Evolutionary conservation across 2,329 filamentous ascomycete genomes (phyloP).

Genomic region (Sporothrix schenckii): DNA sequence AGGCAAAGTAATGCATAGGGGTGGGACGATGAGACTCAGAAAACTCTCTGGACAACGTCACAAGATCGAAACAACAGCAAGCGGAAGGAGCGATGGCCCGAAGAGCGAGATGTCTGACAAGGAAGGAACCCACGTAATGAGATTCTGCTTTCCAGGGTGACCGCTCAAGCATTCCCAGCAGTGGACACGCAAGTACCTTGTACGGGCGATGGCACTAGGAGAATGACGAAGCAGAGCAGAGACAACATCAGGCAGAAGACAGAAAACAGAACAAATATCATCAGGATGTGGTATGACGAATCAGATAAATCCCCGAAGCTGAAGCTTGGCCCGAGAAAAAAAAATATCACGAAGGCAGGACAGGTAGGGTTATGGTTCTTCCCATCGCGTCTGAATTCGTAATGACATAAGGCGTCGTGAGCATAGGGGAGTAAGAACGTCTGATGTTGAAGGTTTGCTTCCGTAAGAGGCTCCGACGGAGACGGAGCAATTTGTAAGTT

Average conservation of each 20-base stretch:
- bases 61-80: neutral
- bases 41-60: neutral
- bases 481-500: conserved; percentile 29
- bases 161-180: conserved; percentile 5
- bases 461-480: conserved; percentile 32
- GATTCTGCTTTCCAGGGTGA: conserved; percentile 10
- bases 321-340: neutral
- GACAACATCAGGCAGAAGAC: neutral
- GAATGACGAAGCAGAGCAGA: neutral
- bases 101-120: neutral
- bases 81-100: neutral
- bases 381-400: conserved; percentile 3
- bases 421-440: neutral
- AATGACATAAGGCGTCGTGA: neutral
- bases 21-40: conserved; percentile 4
- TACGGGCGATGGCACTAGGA: neutral
- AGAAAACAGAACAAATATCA: neutral
- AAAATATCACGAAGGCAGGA: neutral
- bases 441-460: neutral
- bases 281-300: neutral
- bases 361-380: conserved; percentile 17
- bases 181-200: neutral
- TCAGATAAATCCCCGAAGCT: conserved; percentile 15
- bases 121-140: neutral
- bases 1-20: conserved; percentile 1